Percentiles rank a stretch among this genome's conserved stretches.
phyloP scores from a whole-genome alignment of 129 eudicot species.

The Lactuca sativa region DNA sequence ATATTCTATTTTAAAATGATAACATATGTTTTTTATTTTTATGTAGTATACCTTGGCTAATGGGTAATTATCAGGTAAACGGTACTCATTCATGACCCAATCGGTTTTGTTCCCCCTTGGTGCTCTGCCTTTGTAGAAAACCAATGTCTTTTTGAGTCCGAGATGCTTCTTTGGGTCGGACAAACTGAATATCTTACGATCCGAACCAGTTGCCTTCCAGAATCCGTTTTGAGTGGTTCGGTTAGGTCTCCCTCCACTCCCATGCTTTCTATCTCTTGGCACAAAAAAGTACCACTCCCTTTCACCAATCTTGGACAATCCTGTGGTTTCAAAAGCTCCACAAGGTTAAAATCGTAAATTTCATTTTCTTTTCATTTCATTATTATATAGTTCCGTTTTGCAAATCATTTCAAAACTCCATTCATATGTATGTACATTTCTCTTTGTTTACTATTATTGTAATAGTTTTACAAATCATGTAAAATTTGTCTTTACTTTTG shows the following conservation, averaged over 20 bases:
- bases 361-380: too few relatives aligned
- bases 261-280: slow-evolving; percentile 71
- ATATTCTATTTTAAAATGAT: not conserved
- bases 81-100: slow-evolving; percentile 93
- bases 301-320: slow-evolving; percentile 81
- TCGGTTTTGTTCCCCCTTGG: slow-evolving; percentile 76
- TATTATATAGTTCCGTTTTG: too few relatives aligned
- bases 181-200: slow-evolving; percentile 57
- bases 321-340: slow-evolving; percentile 28
- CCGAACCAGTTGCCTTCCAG: slow-evolving; percentile 97
- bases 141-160: slow-evolving; percentile 80
- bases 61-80: slow-evolving; percentile 52
- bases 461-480: too few relatives aligned
- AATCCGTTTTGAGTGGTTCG: slow-evolving; percentile 77
- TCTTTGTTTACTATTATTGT: not conserved
- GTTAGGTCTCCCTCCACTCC: slow-evolving; percentile 87
- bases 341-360: not conserved
- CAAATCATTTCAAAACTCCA: too few relatives aligned
- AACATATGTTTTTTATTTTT: not conserved
- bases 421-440: not conserved
- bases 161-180: slow-evolving; percentile 58
- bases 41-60: slow-evolving; percentile 44
- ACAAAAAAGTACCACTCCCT: slow-evolving; percentile 95
- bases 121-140: slow-evolving; percentile 81
- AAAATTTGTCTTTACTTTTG: not conserved